A percentile compares a stretch with the other conserved stretches of the same genome.
Evolutionary conservation across 306 rosid genomes (phyloP).

Genomic region (Arachis hypogaea): DNA sequence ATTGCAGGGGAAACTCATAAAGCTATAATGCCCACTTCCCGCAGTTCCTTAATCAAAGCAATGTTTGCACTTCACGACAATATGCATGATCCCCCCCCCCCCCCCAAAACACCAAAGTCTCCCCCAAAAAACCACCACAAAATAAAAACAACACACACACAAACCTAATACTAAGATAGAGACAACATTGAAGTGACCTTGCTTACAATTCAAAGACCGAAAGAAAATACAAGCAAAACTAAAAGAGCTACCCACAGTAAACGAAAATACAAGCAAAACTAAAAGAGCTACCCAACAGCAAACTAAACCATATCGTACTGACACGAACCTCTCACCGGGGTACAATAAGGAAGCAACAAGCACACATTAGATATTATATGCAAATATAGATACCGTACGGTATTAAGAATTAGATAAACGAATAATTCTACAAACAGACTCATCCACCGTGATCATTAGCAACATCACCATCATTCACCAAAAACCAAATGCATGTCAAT

Average conservation of each 20-base stretch:
- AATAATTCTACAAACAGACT: background rate
- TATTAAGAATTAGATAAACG: background rate
- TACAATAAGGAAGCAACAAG: background rate
- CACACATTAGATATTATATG: background rate
- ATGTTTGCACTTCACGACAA: background rate
- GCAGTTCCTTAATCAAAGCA: background rate
- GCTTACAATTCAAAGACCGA: background rate
- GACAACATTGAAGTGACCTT: background rate
- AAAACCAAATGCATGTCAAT: background rate
- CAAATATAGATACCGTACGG: background rate
- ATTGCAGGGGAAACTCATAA: background rate
- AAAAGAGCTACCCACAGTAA: too few species aligned
- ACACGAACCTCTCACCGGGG: background rate
- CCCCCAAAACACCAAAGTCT: background rate
- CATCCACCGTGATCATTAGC: background rate
- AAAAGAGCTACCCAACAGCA: background rate
- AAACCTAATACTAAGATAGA: background rate
- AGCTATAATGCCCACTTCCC: background rate
- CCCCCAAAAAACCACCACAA: too few species aligned
- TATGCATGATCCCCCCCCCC: background rate
- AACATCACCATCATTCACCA: background rate
- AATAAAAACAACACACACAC: background rate
- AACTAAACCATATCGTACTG: background rate
- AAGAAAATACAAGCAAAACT: background rate
- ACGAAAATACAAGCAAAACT: background rate